These are phyloP conservation scores for Prunus kanzakura DNA, from an alignment of 306 rosid genomes.

Conservation along the genomic window DNA sequence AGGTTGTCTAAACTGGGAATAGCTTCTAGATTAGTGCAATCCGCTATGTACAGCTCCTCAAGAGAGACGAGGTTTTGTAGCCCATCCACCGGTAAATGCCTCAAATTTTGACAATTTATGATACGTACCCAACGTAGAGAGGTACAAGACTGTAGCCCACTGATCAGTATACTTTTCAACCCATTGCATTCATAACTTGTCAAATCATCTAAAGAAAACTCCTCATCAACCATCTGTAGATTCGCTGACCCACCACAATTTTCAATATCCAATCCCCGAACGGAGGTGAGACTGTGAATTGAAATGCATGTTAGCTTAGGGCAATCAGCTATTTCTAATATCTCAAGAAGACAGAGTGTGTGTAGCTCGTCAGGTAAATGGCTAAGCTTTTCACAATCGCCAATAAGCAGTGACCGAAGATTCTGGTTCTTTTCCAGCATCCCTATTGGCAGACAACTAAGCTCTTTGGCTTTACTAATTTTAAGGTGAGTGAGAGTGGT, in stretches of 20 bases:
- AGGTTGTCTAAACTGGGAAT: no score
- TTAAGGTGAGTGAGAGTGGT: no score
- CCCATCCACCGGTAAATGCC: background rate
- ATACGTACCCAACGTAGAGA: rapidly evolving
- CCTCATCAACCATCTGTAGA: background rate
- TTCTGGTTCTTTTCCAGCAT: background rate
- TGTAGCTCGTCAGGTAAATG: background rate
- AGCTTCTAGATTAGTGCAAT: background rate
- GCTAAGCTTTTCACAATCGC: no score
- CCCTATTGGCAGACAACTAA: no score
- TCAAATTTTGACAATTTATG: background rate
- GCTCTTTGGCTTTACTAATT: no score
- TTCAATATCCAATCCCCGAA: background rate
- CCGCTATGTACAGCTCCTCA: background rate
- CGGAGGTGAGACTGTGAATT: background rate
- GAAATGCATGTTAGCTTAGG: background rate
- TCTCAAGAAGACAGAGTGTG: background rate
- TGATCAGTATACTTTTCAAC: background rate
- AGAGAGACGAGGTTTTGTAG: background rate
- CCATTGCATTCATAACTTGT: background rate
- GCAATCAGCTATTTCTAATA: background rate
- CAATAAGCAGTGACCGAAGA: background rate
- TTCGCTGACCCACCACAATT: background rate
- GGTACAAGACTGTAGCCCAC: background rate
- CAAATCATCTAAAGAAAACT: background rate